Percentiles rank a stretch among this genome's conserved stretches.
Conservation (phyloP, 306 rosid species). For the Glycine latifolia region DNA sequence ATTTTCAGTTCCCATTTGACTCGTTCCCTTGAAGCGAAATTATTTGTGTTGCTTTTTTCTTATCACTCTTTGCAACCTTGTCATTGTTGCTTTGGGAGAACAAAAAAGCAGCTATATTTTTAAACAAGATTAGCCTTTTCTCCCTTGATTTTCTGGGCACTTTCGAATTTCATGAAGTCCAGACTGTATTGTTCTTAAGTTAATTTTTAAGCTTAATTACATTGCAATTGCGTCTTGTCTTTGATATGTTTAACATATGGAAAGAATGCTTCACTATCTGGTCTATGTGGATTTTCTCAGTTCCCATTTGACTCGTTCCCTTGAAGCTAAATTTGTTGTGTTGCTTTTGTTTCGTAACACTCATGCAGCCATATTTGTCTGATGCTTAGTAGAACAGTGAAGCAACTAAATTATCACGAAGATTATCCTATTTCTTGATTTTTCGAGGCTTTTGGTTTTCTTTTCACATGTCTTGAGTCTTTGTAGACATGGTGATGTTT, state of each 20-base stretch:
- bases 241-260: no score
- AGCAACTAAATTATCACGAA: slow-evolving; percentile 56
- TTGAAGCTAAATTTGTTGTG: slow-evolving; percentile 73
- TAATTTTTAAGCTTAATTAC: no score
- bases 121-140: no score
- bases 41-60: slow-evolving; percentile 53
- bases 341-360: slow-evolving; percentile 25
- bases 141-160: no score
- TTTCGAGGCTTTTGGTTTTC: not conserved
- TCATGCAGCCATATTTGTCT: not conserved
- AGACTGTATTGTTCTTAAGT: no score
- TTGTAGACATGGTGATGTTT: no score
- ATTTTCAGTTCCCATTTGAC: slow-evolving; percentile 67
- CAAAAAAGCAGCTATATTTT: slow-evolving; percentile 59
- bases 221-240: no score
- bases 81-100: slow-evolving; percentile 37
- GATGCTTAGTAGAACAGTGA: slow-evolving; percentile 42
- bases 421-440: not conserved
- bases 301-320: slow-evolving; percentile 94
- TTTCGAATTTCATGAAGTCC: no score
- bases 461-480: not conserved
- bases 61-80: not conserved
- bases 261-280: slow-evolving; percentile 74
- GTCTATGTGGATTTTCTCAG: slow-evolving; percentile 69
- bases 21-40: slow-evolving; percentile 94